Evolutionary conservation across 306 rosid species (phyloP), one percentile per base, ranked within the genome.

Genomic region (Delonix regia): DNA sequence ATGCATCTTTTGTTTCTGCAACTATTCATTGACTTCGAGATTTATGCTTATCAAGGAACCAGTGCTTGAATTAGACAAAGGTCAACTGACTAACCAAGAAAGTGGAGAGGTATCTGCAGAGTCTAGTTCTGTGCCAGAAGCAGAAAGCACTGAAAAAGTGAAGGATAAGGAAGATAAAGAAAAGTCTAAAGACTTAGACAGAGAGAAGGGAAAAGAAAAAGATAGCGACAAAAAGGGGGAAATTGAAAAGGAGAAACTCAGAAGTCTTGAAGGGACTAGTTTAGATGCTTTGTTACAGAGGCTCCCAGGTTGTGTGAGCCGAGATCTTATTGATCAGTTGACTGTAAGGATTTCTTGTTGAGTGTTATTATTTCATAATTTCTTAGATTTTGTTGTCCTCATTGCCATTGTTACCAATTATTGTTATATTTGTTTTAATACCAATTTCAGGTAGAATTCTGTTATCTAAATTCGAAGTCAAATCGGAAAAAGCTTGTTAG

Each of bases 261-360:
- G 94, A 91, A 86, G 78, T 81, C 70, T 90, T 63, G 99, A 96
- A 75, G 98, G 97, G 82, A 90, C 99, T 67, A 96, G 86, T 84
- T 85, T 96, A 87, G 99, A 96, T 78, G 98, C 97, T 86, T 87
- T 96, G 82, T 81, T 93, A 71, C 99, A 96, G 91, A 91, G 98
- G 86, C 99, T 96, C 42, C 99, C 98, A 0, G 97, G 99, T 75
- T 96, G 97, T 48, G 99, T 96, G 81, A 91, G 98, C 93, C 98
- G 99, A 72, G 99, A 96, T 78, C 99, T 96, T 84, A 96, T 96
- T 21, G 99, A 96, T 84, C 98, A 93, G 81, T 83, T 96, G 85
- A 91, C 99, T 66, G 99, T 96, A 87, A 90, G 87, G 61, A 79
- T 75, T 13, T 65, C 60, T 39, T 56, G 36, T 72, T 60, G 66